phyloP scores from a whole-genome alignment of 345 rosid genomes.

The Corchorus olitorius region DNA sequence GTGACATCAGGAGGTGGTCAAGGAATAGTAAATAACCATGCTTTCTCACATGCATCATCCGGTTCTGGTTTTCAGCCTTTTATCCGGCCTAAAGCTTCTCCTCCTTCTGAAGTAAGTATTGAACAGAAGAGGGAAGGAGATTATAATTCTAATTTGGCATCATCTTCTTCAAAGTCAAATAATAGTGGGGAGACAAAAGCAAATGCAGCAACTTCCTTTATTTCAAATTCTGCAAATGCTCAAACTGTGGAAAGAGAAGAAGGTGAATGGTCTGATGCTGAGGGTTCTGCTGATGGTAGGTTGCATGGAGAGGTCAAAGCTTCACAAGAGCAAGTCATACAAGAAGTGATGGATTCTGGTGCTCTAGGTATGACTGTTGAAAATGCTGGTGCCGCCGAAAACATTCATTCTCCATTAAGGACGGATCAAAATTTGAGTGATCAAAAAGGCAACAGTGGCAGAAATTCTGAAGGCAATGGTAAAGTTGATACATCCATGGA shows the following conservation, averaged over 20 bases:
- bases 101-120: conserved; percentile 35
- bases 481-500: conserved; percentile 39
- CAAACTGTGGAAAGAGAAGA: conserved; percentile 79
- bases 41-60: conserved; percentile 78
- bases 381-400: conserved; percentile 37
- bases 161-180: conserved; percentile 34
- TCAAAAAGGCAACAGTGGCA: conserved; percentile 39
- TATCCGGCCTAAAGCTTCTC: conserved; percentile 47
- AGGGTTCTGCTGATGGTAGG: conserved; percentile 46
- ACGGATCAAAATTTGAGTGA: conserved; percentile 44
- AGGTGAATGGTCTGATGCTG: conserved; percentile 93
- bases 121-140: conserved; percentile 45
- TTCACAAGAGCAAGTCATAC: conserved; percentile 36
- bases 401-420: conserved; percentile 32
- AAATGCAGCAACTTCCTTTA: conserved; percentile 31
- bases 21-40: conserved; percentile 49
- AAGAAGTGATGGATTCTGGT: conserved; percentile 34
- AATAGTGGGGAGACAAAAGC: conserved; percentile 39
- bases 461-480: conserved; percentile 47
- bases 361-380: conserved; percentile 27
- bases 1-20: conserved; percentile 50
- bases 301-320: conserved; percentile 39
- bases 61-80: conserved; percentile 96
- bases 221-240: conserved; percentile 38
- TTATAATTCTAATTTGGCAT: conserved; percentile 33